Percentiles rank a stretch among this genome's conserved stretches.
Conservation (phyloP, 495 filamentous ascomycete genomes). For the Usnea hakonensis region DNA sequence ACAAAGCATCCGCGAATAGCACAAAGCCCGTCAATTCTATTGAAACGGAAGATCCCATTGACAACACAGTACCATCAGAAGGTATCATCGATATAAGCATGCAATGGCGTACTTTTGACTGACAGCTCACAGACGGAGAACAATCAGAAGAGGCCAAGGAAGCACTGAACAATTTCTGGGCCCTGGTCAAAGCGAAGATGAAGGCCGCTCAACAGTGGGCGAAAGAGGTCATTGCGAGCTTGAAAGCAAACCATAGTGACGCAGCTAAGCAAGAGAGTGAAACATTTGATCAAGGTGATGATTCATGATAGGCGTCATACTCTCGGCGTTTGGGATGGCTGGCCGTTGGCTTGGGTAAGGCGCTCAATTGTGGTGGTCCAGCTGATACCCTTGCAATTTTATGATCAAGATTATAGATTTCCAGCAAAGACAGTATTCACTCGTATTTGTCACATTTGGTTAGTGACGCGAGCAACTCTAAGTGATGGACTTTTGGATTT, state of each 20-base stretch:
- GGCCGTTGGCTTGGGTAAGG: not conserved
- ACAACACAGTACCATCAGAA: not conserved
- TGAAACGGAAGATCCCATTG: not conserved
- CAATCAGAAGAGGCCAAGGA: constrained; percentile 11
- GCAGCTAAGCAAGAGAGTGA: constrained; percentile 1
- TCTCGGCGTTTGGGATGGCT: not conserved
- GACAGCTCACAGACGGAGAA: constrained; percentile 6
- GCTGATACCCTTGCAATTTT: constrained; percentile 16
- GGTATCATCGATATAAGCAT: not conserved
- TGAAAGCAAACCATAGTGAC: constrained; percentile 6
- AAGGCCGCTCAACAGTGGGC: constrained; percentile 21
- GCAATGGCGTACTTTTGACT: not conserved
- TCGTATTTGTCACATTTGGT: not conserved
- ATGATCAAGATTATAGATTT: not conserved
- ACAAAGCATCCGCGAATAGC: not conserved
- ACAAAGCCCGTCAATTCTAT: not conserved
- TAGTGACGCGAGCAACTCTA: not conserved
- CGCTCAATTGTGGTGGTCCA: not conserved
- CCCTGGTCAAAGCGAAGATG: constrained; percentile 18
- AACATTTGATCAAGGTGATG: constrained; percentile 11
- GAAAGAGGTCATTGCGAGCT: constrained; percentile 7
- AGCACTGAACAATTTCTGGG: constrained; percentile 15
- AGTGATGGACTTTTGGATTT: not conserved
- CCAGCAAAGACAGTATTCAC: too few relatives aligned
- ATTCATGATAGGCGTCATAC: not conserved